Conservation (phyloP, 805 yeast species). For the Metschnikowia corniflorae region DNA sequence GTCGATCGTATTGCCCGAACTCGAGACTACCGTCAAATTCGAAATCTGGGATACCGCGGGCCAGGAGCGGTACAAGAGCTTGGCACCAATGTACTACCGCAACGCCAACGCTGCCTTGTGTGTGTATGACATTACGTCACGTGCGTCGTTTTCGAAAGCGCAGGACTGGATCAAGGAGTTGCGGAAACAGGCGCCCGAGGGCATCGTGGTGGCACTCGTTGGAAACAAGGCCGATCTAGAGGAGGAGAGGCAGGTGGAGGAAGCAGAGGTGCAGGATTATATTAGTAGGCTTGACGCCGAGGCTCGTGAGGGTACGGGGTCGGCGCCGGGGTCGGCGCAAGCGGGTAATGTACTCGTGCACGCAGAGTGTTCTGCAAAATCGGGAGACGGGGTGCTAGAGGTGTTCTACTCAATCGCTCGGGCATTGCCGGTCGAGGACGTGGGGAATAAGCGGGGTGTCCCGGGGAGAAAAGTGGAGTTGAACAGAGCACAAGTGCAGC, state of each 20-base stretch:
- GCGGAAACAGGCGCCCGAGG: slow-evolving; percentile 92
- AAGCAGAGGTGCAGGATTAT: slow-evolving; percentile 47
- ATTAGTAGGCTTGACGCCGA: slow-evolving; percentile 36
- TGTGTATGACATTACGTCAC: slow-evolving; percentile 92
- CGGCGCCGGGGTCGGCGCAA: slow-evolving; percentile 17
- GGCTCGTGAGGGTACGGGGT: slow-evolving; percentile 20
- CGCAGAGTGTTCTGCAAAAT: slow-evolving; percentile 44
- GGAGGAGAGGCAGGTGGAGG: slow-evolving; percentile 47
- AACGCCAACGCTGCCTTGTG: slow-evolving; percentile 97
- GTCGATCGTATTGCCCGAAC: slow-evolving; percentile 78
- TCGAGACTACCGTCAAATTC: slow-evolving; percentile 71
- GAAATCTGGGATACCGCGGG: slow-evolving; percentile 98
- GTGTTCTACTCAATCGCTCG: slow-evolving; percentile 38
- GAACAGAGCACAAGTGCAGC: slow-evolving; percentile 13
- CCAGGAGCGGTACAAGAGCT: slow-evolving; percentile 91
- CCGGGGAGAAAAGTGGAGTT: slow-evolving; percentile 17
- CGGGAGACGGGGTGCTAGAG: slow-evolving; percentile 43
- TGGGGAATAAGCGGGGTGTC: slow-evolving; percentile 14
- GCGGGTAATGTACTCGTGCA: slow-evolving; percentile 19
- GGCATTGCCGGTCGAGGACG: slow-evolving; percentile 42
- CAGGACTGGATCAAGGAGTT: slow-evolving; percentile 97
- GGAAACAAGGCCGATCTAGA: slow-evolving; percentile 89
- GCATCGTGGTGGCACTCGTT: slow-evolving; percentile 86
- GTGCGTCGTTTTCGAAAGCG: slow-evolving; percentile 91
- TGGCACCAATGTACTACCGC: slow-evolving; percentile 96